A percentile compares a stretch with the other conserved stretches of the same genome.
phyloP scores from a whole-genome alignment of 1,284 basidiomycete genomes.

The Blastosporella zonata region DNA sequence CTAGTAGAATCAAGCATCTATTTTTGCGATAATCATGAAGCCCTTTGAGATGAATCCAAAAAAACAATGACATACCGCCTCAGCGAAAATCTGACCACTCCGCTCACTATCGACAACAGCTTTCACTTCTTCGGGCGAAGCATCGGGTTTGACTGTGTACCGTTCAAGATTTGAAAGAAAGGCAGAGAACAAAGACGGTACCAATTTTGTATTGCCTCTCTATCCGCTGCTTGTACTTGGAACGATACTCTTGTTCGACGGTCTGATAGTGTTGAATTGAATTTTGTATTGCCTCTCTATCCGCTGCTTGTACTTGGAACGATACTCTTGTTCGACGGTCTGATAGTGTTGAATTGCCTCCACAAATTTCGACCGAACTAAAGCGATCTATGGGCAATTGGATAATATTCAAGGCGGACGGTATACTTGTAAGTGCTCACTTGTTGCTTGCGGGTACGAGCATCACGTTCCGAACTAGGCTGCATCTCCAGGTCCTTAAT shows the following conservation, averaged over 20 bases:
- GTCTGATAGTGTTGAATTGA: constrained; percentile 81
- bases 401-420: too few relatives aligned
- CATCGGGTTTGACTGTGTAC: constrained; percentile 86
- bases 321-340: constrained; percentile 88
- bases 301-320: constrained; percentile 89
- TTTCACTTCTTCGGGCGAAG: constrained; percentile 86
- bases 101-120: constrained; percentile 86
- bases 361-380: constrained; percentile 79
- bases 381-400: constrained; percentile 47
- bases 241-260: constrained; percentile 89
- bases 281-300: constrained; percentile 96
- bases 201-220: constrained; percentile 95
- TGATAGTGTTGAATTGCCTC: constrained; percentile 85
- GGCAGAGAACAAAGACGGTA: constrained; percentile 31
- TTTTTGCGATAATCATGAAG: background rate
- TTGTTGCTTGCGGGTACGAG: too few relatives aligned
- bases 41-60: background rate
- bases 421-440: too few relatives aligned
- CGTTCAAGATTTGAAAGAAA: constrained; percentile 2
- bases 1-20: constrained; percentile 89
- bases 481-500: too few relatives aligned
- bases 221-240: constrained; percentile 91
- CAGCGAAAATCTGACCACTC: constrained; percentile 87
- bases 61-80: constrained; percentile 66
- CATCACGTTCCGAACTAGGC: too few relatives aligned